Conservation (phyloP, 1,284 basidiomycete genomes). For the Pyrrhoderma noxium region DNA sequence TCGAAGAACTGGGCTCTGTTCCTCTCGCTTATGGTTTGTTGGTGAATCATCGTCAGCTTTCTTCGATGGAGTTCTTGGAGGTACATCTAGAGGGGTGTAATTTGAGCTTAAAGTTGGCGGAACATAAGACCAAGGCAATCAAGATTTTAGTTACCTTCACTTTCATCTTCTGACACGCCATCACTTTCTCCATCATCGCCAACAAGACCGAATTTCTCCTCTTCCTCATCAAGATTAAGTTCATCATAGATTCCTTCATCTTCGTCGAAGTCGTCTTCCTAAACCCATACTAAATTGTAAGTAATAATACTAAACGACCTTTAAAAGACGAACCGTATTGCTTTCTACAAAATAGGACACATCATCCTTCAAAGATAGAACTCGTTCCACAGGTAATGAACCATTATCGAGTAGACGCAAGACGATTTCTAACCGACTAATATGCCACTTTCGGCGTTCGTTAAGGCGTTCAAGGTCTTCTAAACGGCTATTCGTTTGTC, state of each 20-base stretch:
- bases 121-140: background rate
- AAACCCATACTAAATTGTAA: slow-evolving; percentile 12
- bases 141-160: slow-evolving; percentile 49
- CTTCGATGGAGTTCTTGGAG: slow-evolving; percentile 57
- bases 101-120: background rate
- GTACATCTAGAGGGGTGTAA: slow-evolving; percentile 47
- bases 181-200: slow-evolving; percentile 67
- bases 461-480: slow-evolving; percentile 86
- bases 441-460: slow-evolving; percentile 95
- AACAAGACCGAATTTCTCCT: slow-evolving; percentile 82
- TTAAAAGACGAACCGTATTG: slow-evolving; percentile 70
- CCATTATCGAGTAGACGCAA: slow-evolving; percentile 94
- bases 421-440: slow-evolving; percentile 88
- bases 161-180: slow-evolving; percentile 62
- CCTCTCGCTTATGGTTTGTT: slow-evolving; percentile 62
- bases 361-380: slow-evolving; percentile 85
- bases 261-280: slow-evolving; percentile 98
- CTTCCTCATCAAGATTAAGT: slow-evolving; percentile 94
- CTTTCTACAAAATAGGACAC: slow-evolving; percentile 96
- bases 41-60: slow-evolving; percentile 72
- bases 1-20: slow-evolving; percentile 67
- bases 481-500: slow-evolving; percentile 60
- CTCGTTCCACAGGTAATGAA: slow-evolving; percentile 76
- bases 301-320: slow-evolving; percentile 13
- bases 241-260: slow-evolving; percentile 98